Evolutionary conservation across 805 yeast species (phyloP), one percentile per base, ranked within the genome.

Genomic region (Groenewaldozyma salmanticensis): DNA sequence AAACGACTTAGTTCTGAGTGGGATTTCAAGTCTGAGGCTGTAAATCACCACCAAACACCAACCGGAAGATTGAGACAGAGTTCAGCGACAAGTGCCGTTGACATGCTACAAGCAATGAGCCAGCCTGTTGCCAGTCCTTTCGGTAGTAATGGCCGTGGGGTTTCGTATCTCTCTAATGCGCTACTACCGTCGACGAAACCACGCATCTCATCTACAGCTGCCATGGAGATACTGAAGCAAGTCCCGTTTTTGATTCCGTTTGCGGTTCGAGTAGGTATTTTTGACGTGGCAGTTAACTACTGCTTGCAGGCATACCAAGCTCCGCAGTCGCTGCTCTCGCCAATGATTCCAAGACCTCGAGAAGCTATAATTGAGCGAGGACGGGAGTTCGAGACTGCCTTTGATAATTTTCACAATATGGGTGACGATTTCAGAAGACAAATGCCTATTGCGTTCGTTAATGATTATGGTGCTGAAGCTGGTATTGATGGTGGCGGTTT

Each of bases 401-500:
- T 67, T 54, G 63, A 68, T 1, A 41, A 34, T 4, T 81, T 81
- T 53, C 70, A 72, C 24, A 60, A 64, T 2, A 51, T 70, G 6
- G 52, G 65, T 1, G 62, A 63, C 3, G 72, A 88, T 57, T 33
- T 39, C 38, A 86, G 82, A 52, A 55, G 69, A 5, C 68, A 66
- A 27, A 58, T 88, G 6, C 64, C 72, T 1, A 86, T 92, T 1
- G 70, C 70, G 13, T 87, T 92, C 54, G 65, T 66, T 29, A 82
- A 84, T 52, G 73, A 81, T 42, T 75, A 78, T 61, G 94, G 88
- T 13, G 72, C 66, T 27, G 97, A 90, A 57, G 86, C 79, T 0
- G 98, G 98, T 1, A 81, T 90, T 33, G 98, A 90, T 59, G 98
- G 98, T 5, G 98, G 97, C 9, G 98, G 98, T 1, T 66, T 90